Evolutionary conservation across 768 basidiomycete genomes (phyloP).

Genomic region (Boletus sp.): DNA sequence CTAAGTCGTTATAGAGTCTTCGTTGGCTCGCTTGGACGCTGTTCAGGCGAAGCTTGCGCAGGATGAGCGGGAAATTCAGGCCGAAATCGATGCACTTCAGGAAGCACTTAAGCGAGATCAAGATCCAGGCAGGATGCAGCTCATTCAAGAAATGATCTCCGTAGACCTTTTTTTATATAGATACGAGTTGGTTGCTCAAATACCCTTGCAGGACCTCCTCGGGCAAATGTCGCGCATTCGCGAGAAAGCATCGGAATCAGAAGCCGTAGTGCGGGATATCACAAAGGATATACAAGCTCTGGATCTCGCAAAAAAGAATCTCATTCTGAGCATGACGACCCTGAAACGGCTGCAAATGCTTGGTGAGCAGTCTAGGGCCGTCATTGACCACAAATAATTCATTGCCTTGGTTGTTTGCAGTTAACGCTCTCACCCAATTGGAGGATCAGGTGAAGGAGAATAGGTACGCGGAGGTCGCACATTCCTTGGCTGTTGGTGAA

Average conservation of each 20-base stretch:
- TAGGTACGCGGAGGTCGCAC: slow-evolving; percentile 80
- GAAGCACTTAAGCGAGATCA: slow-evolving; percentile 71
- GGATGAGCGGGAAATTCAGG: slow-evolving; percentile 66
- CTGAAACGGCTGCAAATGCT: slow-evolving; percentile 93
- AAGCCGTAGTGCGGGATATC: slow-evolving; percentile 92
- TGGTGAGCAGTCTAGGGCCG: slow-evolving; percentile 48
- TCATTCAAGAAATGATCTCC: slow-evolving; percentile 95
- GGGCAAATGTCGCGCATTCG: slow-evolving; percentile 95
- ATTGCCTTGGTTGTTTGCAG: slow-evolving; percentile 39
- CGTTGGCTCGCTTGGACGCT: slow-evolving; percentile 67
- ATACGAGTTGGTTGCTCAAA: slow-evolving; percentile 3
- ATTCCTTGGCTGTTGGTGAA: slow-evolving; percentile 69
- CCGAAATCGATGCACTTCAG: slow-evolving; percentile 69
- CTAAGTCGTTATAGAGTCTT: slow-evolving; percentile 53
- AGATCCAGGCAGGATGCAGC: slow-evolving; percentile 84
- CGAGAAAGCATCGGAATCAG: slow-evolving; percentile 96
- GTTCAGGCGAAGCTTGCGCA: slow-evolving; percentile 68
- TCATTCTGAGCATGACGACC: slow-evolving; percentile 85
- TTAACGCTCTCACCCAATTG: slow-evolving; percentile 78
- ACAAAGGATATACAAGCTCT: slow-evolving; percentile 96
- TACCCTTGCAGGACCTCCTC: slow-evolving; percentile 69
- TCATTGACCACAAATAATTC: not conserved
- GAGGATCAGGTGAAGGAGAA: slow-evolving; percentile 75
- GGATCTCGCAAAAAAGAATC: slow-evolving; percentile 91
- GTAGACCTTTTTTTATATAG: slow-evolving; percentile 45